These are phyloP conservation scores for Candida sanyaensis DNA, from an alignment of 1,139 yeast genomes.

Conservation along the genomic window DNA sequence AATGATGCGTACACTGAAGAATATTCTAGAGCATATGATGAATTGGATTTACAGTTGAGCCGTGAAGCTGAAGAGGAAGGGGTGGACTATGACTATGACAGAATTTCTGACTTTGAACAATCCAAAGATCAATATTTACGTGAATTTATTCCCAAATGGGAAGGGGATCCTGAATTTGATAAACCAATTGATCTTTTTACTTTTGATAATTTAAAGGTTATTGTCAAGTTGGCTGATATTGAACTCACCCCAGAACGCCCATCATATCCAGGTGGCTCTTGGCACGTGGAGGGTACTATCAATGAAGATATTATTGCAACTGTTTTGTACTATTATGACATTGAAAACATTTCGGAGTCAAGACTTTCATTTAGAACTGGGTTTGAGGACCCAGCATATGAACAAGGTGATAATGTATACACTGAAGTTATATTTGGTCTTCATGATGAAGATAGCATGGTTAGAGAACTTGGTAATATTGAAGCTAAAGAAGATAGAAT, in stretches of 20 bases:
- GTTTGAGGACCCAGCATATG: conserved; percentile 37
- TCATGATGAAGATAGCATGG: conserved; percentile 28
- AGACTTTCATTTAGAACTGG: conserved; percentile 32
- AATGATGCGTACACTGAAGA: conserved; percentile 20
- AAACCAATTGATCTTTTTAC: conserved; percentile 19
- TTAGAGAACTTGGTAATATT: conserved; percentile 24
- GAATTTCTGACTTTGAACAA: conserved; percentile 13
- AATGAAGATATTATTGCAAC: conserved; percentile 48
- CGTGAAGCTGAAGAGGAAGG: conserved; percentile 11
- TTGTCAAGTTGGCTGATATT: conserved; percentile 44
- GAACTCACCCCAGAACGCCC: conserved; percentile 46
- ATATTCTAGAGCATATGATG: conserved; percentile 11
- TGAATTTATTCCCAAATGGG: conserved; percentile 17
- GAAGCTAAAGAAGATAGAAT: conserved; percentile 28
- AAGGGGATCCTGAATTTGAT: conserved; percentile 18
- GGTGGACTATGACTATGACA: conserved; percentile 12
- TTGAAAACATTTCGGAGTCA: conserved; percentile 40
- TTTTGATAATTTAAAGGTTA: conserved; percentile 32
- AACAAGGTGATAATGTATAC: conserved; percentile 32
- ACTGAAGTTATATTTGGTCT: conserved; percentile 30
- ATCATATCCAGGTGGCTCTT: conserved; percentile 40
- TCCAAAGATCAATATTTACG: conserved; percentile 17
- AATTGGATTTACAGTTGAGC: conserved; percentile 10
- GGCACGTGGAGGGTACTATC: conserved; percentile 49
- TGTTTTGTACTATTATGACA: conserved; percentile 43